Conservation (phyloP, 345 rosid species). For the Hibiscus mutabilis region DNA sequence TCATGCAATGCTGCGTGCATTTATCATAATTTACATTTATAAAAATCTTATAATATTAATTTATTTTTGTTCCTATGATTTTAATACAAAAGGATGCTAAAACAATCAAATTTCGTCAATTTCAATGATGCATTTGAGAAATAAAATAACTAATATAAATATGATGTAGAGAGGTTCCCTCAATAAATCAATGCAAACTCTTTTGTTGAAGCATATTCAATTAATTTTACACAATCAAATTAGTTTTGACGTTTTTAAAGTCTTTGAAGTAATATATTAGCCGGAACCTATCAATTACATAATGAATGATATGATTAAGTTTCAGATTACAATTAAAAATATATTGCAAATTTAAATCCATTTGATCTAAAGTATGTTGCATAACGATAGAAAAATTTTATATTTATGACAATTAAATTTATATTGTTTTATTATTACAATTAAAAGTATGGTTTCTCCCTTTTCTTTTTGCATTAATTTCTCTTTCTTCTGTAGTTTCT, state of each 20-base stretch:
- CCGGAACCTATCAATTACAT: neutral
- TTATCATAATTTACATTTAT: neutral
- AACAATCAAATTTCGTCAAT: neutral
- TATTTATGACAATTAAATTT: neutral
- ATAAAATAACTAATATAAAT: neutral
- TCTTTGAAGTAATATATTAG: neutral
- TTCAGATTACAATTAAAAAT: neutral
- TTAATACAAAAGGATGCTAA: neutral
- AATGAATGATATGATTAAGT: neutral
- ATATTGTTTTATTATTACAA: neutral
- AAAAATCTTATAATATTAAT: neutral
- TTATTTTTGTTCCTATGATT: neutral
- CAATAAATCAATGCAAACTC: neutral
- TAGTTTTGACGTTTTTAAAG: neutral
- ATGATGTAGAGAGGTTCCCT: neutral
- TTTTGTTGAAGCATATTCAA: neutral
- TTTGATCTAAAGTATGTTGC: neutral
- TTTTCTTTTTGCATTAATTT: neutral
- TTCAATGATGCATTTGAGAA: neutral
- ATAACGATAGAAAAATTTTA: neutral
- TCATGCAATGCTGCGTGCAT: neutral
- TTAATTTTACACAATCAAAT: neutral
- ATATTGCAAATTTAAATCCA: slow-evolving; percentile 1
- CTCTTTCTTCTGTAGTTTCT: neutral
- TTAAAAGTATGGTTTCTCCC: neutral